These are phyloP conservation scores for Sporisorium exsertum DNA, from an alignment of 1,284 basidiomycete genomes.

Conservation along the genomic window DNA sequence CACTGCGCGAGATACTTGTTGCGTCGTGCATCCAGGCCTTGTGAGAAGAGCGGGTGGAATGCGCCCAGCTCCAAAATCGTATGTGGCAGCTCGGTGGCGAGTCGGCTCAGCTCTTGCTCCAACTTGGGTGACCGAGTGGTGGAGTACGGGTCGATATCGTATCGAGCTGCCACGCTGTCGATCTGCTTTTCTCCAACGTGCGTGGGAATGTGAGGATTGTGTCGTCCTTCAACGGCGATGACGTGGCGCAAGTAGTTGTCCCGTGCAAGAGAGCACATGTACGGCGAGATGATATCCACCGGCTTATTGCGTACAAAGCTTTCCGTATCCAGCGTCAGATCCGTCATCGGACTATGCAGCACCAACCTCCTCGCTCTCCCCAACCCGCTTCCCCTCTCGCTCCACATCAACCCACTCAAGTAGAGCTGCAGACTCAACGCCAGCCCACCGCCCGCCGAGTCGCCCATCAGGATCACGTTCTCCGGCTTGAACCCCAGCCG, in stretches of 20 bases:
- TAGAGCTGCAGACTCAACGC: constrained; percentile 28
- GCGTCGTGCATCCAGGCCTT: constrained; percentile 8
- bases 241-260: constrained; percentile 41
- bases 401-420: constrained; percentile 19
- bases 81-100: constrained; percentile 20
- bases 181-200: not conserved
- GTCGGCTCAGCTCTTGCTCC: not conserved
- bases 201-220: not conserved
- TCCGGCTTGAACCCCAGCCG: constrained; percentile 21
- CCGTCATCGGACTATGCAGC: constrained; percentile 32
- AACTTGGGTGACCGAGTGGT: not conserved
- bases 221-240: constrained; percentile 8
- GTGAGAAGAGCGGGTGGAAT: constrained; percentile 34
- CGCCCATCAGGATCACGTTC: constrained; percentile 42
- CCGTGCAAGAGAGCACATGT: constrained; percentile 32
- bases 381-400: not conserved
- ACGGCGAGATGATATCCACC: constrained; percentile 31
- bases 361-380: constrained; percentile 28
- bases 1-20: constrained; percentile 31
- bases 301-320: constrained; percentile 13
- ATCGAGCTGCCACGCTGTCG: constrained; percentile 3
- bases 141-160: constrained; percentile 15
- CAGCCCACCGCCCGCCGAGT: constrained; percentile 28
- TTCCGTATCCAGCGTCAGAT: constrained; percentile 18
- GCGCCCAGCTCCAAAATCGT: constrained; percentile 30